A percentile compares a stretch with the other conserved stretches of the same genome.
phyloP scores from a whole-genome alignment of 257 asterid species.

The Przewalskia tangutica region DNA sequence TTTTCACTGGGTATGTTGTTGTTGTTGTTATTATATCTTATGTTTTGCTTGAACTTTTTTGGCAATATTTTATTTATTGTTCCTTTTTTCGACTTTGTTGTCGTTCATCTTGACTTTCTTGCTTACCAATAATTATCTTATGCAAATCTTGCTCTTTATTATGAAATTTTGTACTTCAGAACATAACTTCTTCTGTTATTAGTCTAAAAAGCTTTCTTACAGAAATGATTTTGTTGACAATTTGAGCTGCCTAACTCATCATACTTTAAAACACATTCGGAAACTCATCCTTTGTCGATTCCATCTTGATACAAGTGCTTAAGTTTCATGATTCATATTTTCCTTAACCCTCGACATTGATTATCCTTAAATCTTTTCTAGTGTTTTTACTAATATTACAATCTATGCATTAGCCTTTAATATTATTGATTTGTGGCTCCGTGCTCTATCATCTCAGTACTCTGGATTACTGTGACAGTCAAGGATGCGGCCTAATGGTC shows the following conservation, averaged over 20 bases:
- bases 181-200: not conserved
- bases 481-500: not conserved
- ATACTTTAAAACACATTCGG: not conserved
- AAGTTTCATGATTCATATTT: not conserved
- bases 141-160: not conserved
- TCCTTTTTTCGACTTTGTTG: not conserved
- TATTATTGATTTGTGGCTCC: not conserved
- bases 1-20: too few species aligned
- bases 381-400: not conserved
- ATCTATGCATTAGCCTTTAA: not conserved
- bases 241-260: not conserved
- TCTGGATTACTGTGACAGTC: too few species aligned
- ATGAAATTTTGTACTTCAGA: not conserved
- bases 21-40: not conserved
- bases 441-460: not conserved
- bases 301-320: not conserved
- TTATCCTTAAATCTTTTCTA: not conserved
- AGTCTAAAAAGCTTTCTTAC: not conserved
- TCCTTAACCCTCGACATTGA: not conserved
- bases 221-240: not conserved
- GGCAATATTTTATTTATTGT: not conserved
- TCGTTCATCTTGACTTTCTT: not conserved
- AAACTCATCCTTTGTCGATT: not conserved
- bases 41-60: not conserved
- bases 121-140: not conserved